Evolutionary conservation across 2,329 filamentous ascomycete genomes (phyloP).

Genomic region (Pyrenochaeta sp.): DNA sequence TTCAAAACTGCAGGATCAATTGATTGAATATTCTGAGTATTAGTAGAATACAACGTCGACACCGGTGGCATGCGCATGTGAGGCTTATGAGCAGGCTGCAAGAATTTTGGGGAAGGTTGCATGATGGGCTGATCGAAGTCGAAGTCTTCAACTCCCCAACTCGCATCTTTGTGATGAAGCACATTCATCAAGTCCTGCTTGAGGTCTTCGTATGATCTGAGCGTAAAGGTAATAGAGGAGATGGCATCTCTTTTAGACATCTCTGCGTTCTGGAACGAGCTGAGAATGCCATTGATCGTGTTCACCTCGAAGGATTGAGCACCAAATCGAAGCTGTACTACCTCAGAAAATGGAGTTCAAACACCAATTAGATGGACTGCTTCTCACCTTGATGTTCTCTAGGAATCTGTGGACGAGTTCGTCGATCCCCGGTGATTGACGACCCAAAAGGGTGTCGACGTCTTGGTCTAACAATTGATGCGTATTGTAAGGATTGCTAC

Average conservation of each 20-base stretch:
- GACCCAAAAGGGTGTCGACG: neutral
- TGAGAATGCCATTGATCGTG: constrained; percentile 24
- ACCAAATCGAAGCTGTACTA: constrained; percentile 33
- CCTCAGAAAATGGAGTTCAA: neutral
- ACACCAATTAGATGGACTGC: neutral
- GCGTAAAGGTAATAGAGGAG: constrained; percentile 22
- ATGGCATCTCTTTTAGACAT: constrained; percentile 33
- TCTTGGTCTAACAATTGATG: neutral
- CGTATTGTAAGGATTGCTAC: neutral
- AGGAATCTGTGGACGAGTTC: constrained; percentile 26
- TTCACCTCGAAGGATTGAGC: constrained; percentile 25
- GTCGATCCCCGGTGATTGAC: constrained; percentile 1
- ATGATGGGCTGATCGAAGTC: constrained; percentile 7
- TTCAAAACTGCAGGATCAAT: neutral
- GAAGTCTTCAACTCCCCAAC: constrained; percentile 31
- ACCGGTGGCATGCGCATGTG: constrained; percentile 28
- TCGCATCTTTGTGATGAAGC: constrained; percentile 32
- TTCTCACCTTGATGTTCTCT: constrained; percentile 27
- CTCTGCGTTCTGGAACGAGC: constrained; percentile 22
- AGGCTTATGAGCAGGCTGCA: constrained; percentile 37
- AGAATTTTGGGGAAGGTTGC: constrained; percentile 23
- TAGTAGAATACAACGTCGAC: constrained; percentile 18
- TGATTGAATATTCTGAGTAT: constrained; percentile 1
- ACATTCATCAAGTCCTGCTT: constrained; percentile 30
- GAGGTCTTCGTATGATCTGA: constrained; percentile 31